A percentile compares a stretch with the other conserved stretches of the same genome.
Evolutionary conservation across 177 flowering plant genomes (phyloP).

Genomic region (Vitis hybrid): DNA sequence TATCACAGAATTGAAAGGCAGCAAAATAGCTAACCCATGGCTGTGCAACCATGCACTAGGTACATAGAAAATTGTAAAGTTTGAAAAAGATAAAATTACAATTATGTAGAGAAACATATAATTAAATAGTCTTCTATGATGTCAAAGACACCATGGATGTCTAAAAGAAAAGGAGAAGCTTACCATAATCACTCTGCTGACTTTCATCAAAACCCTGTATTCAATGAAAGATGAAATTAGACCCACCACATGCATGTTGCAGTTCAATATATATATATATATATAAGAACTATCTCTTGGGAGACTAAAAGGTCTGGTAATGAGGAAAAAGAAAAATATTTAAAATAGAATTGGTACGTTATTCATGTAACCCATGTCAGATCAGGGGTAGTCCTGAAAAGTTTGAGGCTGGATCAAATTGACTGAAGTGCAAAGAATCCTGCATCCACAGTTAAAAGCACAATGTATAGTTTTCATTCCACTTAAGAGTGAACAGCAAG

Average conservation of each 20-base stretch:
- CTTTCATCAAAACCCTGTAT: slow-evolving; percentile 41
- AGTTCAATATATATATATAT: too few species aligned
- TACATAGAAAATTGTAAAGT: neutral
- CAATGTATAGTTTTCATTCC: neutral
- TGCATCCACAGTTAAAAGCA: slow-evolving; percentile 18
- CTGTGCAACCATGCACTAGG: neutral
- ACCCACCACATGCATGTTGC: neutral
- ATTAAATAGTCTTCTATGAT: neutral
- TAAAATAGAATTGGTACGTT: slow-evolving; percentile 24
- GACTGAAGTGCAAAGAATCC: slow-evolving; percentile 15
- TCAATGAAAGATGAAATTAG: neutral
- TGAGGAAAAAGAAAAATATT: neutral
- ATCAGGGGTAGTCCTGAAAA: slow-evolving; percentile 16
- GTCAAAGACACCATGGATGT: neutral
- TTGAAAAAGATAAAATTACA: neutral
- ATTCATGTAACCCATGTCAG: slow-evolving; percentile 28
- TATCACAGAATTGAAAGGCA: neutral
- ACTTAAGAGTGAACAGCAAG: neutral
- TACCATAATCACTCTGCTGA: slow-evolving; percentile 47
- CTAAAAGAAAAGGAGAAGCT: slow-evolving; percentile 6
- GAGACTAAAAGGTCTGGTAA: neutral
- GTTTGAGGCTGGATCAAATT: slow-evolving; percentile 12
- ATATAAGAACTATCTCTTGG: too few species aligned
- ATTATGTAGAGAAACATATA: neutral
- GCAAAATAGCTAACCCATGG: too few species aligned